Percentiles rank a stretch among this genome's conserved stretches.
phyloP scores from a whole-genome alignment of 139 green algal species.

The Coccomyxa sp. region DNA sequence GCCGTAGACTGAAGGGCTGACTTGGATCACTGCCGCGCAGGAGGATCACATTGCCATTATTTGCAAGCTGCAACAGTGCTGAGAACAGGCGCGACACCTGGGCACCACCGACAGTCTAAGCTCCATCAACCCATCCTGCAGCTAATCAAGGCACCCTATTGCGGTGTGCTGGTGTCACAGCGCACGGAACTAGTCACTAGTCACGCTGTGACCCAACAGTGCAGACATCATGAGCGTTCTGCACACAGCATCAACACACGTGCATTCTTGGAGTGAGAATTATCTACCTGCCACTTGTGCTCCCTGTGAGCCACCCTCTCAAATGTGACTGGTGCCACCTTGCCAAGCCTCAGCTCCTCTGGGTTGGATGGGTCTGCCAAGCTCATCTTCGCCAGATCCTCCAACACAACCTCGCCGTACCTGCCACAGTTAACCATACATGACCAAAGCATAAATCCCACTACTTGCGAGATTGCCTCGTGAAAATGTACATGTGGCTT shows the following conservation, averaged over 20 bases:
- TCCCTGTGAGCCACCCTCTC: not conserved
- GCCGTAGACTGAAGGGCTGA: constrained; percentile 7
- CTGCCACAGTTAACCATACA: not conserved
- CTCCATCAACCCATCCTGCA: constrained; percentile 6
- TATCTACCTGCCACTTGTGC: not conserved
- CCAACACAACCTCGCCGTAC: constrained; percentile 21
- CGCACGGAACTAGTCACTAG: not conserved
- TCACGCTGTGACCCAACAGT: too few relatives aligned
- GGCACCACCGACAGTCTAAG: not conserved
- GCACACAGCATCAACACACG: too few relatives aligned
- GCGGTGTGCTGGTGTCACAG: not conserved
- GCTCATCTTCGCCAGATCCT: constrained; percentile 13
- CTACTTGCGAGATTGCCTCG: too few relatives aligned
- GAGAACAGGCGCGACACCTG: constrained; percentile 33
- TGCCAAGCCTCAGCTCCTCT: not conserved
- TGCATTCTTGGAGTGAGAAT: too few relatives aligned
- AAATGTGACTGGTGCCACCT: not conserved
- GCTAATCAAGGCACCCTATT: not conserved
- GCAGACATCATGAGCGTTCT: too few relatives aligned
- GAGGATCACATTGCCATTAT: constrained; percentile 38
- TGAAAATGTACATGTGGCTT: too few relatives aligned
- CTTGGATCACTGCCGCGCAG: not conserved
- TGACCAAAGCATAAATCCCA: not conserved
- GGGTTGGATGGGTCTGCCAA: not conserved
- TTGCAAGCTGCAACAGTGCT: constrained; percentile 41